Evolutionary conservation across 106 monocot genomes (phyloP), one percentile per base, ranked within the genome.

Genomic region (Agapanthus africanus): DNA sequence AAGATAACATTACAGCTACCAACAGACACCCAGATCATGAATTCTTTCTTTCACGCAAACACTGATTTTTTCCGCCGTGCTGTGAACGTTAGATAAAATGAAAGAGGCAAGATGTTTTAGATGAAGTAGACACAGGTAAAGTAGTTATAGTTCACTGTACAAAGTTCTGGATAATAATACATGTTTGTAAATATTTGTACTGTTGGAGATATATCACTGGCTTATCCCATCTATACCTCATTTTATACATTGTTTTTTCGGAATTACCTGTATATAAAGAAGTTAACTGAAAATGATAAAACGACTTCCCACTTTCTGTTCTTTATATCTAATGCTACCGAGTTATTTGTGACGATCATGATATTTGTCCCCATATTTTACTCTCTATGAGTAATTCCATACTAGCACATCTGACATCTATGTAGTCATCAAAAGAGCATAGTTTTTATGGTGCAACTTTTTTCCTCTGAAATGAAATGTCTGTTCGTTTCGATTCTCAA

Each of bases 11-110:
- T 1, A 33, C 13, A 7, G 66, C 33, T 33, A 14, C 34, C 9
- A 72, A 78, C 46, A 41, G 11, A 36, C 78, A 78, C 4, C 71
- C 54, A 23, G 78, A 78, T 67, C 72, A 66, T 37, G 71, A 78
- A 57, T 78, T 78, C 64, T 78, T 78, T 39, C 41, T 75, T 26
- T 59, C 67, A 8, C 54, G 74, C 4, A 67, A 75, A 14, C 57
- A 44, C 0, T 75, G 57, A 75, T 52, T n/a, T 16, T 61, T 59
- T 6, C 36, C 19, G 61, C n/a, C n/a, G n/a, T n/a, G n/a, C 7
- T 23, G 16, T 18, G 16, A 36, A 61, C 10, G 18, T 4, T 34
- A 7, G 1, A 1, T n/a, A 7, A 28, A 0, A 28, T 56, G 30
- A 61, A 6, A 61, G 18, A 18, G 18, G 11, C 16, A 30, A n/a